Percentiles rank a stretch among this genome's conserved stretches.
Evolutionary conservation across 441 rosid species (phyloP).

Genomic region (Eruca vesicaria): DNA sequence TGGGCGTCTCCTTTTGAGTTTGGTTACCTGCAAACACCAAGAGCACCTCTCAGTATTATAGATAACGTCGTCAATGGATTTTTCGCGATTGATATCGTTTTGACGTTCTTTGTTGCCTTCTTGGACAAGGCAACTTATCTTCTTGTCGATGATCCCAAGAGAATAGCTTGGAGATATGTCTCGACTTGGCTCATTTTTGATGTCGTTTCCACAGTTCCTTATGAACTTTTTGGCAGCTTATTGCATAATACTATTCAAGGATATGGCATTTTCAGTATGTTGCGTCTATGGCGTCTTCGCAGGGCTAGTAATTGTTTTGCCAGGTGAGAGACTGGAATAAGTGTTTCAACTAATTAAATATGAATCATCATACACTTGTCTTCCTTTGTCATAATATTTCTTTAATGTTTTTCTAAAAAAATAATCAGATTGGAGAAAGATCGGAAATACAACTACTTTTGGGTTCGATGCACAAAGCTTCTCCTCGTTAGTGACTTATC

Average conservation of each 20-base stretch:
- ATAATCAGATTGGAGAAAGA: constrained; percentile 76
- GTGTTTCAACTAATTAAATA: neutral
- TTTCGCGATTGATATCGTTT: constrained; percentile 64
- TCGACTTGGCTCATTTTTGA: constrained; percentile 62
- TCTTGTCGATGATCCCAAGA: constrained; percentile 55
- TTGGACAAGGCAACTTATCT: constrained; percentile 68
- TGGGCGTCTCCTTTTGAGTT: constrained; percentile 95
- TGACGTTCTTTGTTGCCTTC: constrained; percentile 87
- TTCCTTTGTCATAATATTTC: neutral
- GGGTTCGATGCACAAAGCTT: constrained; percentile 71
- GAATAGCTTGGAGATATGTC: constrained; percentile 52
- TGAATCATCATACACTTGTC: too few species aligned
- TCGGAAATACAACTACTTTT: constrained; percentile 60
- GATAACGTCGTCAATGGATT: constrained; percentile 70
- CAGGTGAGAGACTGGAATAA: constrained; percentile 40
- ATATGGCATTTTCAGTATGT: constrained; percentile 71
- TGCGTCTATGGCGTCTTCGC: constrained; percentile 90
- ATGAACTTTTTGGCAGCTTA: constrained; percentile 47
- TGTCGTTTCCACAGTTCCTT: constrained; percentile 71
- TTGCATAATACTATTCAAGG: constrained; percentile 53
- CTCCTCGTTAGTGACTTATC: constrained; percentile 56
- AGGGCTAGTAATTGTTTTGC: constrained; percentile 74
- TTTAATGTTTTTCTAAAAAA: neutral
- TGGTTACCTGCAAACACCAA: constrained; percentile 57
- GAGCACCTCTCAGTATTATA: constrained; percentile 41